Base-by-base conservation (phyloP, 2,329 filamentous ascomycete genomes). In the Aspergillus pseudonomiae region DNA sequence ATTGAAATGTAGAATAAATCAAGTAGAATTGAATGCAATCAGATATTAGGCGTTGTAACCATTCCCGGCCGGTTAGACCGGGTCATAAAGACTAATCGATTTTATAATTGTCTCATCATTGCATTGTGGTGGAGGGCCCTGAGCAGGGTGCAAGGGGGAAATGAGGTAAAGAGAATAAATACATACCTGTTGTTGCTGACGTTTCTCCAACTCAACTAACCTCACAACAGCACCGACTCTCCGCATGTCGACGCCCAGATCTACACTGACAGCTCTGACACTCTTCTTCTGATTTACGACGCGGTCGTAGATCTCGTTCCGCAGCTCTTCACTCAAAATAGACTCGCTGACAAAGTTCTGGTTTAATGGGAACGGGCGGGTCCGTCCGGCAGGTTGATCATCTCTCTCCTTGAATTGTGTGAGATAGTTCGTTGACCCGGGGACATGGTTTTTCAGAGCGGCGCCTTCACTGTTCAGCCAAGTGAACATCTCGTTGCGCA, bases 21-120 rank as follows among this genome's bases (percentile, higher is more conserved):
- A 61, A 61, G 63, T 57, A 62, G 41, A 50, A 46, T 57, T 32
- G 36, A 59, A 30, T 63, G 57, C 65, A 62, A 65, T 71, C 72
- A 75, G 73, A 67, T 61, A 69, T 65, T 69, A 70, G 87, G 90
- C 87, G 89, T 85, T 86, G 73, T 78, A 79, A 78, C 72, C 80
- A 97, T 77, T 88, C 74, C 74, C 74, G 70, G 71, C 74, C 74
- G 69, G 70, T 59, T 68, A 65, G 68, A 67, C 69, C 73, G 79
- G 89, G 94, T 98, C 94, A 97, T 97, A 85, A 96, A 97, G 94
- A 98, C 94, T 97, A 97, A 98, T 97, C 94, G 94, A 88, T 87
- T 88, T 89, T 88, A 86, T 82, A 78, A 32, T 85, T 87, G 81
- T 84, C 86, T 92, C 89, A 91, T 91, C 89, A 90, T 83, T 65